Base-by-base conservation (phyloP, 2,329 filamentous ascomycete genomes). In the Pseudogymnoascus pannorum region DNA sequence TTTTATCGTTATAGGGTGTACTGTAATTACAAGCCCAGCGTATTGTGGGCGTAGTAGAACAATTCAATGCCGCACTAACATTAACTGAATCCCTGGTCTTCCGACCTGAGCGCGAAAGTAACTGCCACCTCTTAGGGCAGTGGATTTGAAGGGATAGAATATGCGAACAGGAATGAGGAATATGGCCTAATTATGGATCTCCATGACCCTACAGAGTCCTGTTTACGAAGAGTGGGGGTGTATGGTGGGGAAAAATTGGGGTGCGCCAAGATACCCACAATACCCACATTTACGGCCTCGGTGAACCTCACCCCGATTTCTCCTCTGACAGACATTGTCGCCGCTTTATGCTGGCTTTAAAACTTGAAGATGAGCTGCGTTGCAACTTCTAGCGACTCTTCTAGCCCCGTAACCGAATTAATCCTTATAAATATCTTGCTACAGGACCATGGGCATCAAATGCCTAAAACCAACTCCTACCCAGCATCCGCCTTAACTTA, bases 261-360 rank as follows among this genome's bases (percentile, higher is more conserved):
- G 60, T 61, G 20, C n/a, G 20, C 48, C 16, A 22, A 54, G 48
- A 54, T 36, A 24, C 38, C 60, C 29, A 60, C 33, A 29, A 29
- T 29, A 29, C 26, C 26, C 26, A 29, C 26, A 29, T 29, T 35
- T 24, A 40, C 12, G 31, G 40, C 18, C 33, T 26, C 12, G 26
- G 54, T 9, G 64, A 16, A 73, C 36, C 16, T 40, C 16, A 8
- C 36, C 36, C 36, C 36, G 36, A 40, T 40, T 20, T 8, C 36
- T 40, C 36, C 7, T 38, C n/a, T 38, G 8, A 20, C 36, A 40
- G 16, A 40, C 8, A 40, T 40, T 18, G 16, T 20, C 36, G 36
- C 36, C 36, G 16, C 36, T 40, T 20, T 18, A 40, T 8, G 36
- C 16, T 20, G 16, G 36, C 16, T 40, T 40, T 40, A 40, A 40